Conservation (phyloP, 2,329 filamentous ascomycete species). For the Neofusicoccum parvum region DNA sequence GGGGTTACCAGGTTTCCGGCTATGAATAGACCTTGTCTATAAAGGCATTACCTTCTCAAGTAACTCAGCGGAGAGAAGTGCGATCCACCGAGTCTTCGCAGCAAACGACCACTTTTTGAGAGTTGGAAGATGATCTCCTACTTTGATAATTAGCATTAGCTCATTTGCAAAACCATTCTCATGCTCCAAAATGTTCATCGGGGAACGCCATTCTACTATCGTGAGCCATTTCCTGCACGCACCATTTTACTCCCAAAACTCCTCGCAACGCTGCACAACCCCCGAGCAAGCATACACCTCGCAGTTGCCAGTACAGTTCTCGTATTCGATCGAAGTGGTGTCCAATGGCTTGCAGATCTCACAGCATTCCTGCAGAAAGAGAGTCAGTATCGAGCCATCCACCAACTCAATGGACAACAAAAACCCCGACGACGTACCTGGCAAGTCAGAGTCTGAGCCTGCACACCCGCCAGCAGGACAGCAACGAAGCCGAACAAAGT, state of each 20-base stretch:
- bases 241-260: not conserved
- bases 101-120: too few relatives aligned
- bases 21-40: too few relatives aligned
- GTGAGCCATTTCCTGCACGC: too few relatives aligned
- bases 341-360: not conserved
- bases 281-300: not conserved
- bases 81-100: too few relatives aligned
- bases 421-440: not conserved
- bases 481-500: not conserved
- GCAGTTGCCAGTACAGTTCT: constrained; percentile 7
- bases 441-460: not conserved
- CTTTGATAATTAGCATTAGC: too few relatives aligned
- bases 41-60: too few relatives aligned
- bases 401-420: not conserved
- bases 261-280: not conserved
- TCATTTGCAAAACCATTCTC: too few relatives aligned
- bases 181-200: too few relatives aligned
- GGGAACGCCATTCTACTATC: too few relatives aligned
- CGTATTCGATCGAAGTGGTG: not conserved
- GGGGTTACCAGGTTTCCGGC: too few relatives aligned
- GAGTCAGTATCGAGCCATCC: not conserved
- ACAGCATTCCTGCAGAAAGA: not conserved
- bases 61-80: too few relatives aligned
- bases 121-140: too few relatives aligned
- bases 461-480: not conserved